Percentiles rank a stretch among this genome's conserved stretches.
These are phyloP conservation scores for Psilocybe azurescens DNA, from an alignment of 768 basidiomycete genomes.

Conservation along the genomic window DNA sequence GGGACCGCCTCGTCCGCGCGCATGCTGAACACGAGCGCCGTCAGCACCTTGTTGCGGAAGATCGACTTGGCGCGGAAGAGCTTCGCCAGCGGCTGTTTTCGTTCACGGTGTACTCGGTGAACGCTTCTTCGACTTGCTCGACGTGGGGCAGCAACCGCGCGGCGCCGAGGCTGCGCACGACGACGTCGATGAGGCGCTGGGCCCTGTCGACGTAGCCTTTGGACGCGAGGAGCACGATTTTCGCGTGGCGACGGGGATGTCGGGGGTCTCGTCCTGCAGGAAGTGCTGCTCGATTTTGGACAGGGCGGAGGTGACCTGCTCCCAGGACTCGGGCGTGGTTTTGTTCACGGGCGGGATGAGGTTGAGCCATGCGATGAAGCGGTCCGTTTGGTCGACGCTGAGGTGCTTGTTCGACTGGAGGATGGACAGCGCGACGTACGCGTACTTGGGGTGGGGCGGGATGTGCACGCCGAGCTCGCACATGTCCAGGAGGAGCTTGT, in stretches of 20 bases:
- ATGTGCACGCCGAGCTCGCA: slow-evolving; percentile 32
- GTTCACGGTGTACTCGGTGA: neutral
- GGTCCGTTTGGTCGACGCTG: slow-evolving; percentile 18
- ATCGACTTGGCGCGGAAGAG: neutral
- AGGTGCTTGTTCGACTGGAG: slow-evolving; percentile 11
- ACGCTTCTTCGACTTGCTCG: neutral
- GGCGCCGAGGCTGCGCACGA: slow-evolving; percentile 4
- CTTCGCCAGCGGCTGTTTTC: neutral
- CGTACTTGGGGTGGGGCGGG: slow-evolving; percentile 33
- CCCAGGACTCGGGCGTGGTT: neutral
- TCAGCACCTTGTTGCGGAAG: neutral
- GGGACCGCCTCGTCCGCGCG: neutral
- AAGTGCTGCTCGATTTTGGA: slow-evolving; percentile 29
- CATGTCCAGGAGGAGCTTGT: slow-evolving; percentile 34
- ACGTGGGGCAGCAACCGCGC: slow-evolving; percentile 24
- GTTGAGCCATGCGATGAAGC: slow-evolving; percentile 37
- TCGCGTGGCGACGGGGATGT: slow-evolving; percentile 29
- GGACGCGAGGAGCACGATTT: slow-evolving; percentile 37
- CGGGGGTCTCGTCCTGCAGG: slow-evolving; percentile 19
- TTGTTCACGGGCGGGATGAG: slow-evolving; percentile 33
- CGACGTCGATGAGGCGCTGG: slow-evolving; percentile 28
- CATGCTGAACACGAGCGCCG: neutral
- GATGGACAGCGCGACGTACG: slow-evolving; percentile 30
- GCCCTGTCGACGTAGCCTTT: slow-evolving; percentile 44
- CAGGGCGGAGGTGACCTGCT: slow-evolving; percentile 29